phyloP scores from a whole-genome alignment of 2,329 filamentous ascomycete species.

The Fusarium austroafricanum region DNA sequence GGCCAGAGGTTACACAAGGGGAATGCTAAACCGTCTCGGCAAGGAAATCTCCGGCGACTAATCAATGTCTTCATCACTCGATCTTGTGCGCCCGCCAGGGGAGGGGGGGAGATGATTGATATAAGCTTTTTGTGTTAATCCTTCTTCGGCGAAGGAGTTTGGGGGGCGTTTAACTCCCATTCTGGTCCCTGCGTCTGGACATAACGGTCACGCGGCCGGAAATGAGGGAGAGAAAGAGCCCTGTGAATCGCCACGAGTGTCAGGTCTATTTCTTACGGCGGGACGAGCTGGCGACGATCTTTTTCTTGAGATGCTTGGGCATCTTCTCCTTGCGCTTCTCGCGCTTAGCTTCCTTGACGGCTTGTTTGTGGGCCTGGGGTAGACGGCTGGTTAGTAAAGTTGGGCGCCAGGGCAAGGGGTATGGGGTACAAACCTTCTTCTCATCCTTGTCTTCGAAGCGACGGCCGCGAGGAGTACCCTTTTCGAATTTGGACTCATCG shows the following conservation, averaged over 20 bases:
- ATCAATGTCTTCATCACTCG: conserved; percentile 61
- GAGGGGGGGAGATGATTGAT: background rate
- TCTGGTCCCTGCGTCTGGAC: conserved; percentile 10
- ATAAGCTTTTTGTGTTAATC: conserved; percentile 15
- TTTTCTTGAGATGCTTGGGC: conserved; percentile 96
- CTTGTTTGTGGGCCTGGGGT: conserved; percentile 76
- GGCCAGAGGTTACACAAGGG: conserved; percentile 29
- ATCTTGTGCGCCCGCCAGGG: conserved; percentile 44
- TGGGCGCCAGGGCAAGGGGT: background rate
- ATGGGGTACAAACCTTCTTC: conserved; percentile 72
- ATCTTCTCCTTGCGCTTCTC: conserved; percentile 96
- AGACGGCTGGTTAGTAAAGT: conserved; percentile 36
- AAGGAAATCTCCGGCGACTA: conserved; percentile 44
- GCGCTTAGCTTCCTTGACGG: conserved; percentile 94
- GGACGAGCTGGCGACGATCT: conserved; percentile 73
- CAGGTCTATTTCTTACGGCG: conserved; percentile 69
- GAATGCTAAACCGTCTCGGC: conserved; percentile 47
- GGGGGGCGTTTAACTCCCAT: background rate
- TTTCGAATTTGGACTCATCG: conserved; percentile 69
- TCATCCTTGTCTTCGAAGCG: conserved; percentile 91
- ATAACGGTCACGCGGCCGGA: conserved; percentile 15
- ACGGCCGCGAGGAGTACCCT: conserved; percentile 80
- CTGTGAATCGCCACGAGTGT: background rate
- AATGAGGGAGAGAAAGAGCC: background rate
- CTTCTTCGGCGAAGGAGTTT: background rate